Base-by-base conservation (phyloP, 2,329 filamentous ascomycete species). In the Endothia cerciana region DNA sequence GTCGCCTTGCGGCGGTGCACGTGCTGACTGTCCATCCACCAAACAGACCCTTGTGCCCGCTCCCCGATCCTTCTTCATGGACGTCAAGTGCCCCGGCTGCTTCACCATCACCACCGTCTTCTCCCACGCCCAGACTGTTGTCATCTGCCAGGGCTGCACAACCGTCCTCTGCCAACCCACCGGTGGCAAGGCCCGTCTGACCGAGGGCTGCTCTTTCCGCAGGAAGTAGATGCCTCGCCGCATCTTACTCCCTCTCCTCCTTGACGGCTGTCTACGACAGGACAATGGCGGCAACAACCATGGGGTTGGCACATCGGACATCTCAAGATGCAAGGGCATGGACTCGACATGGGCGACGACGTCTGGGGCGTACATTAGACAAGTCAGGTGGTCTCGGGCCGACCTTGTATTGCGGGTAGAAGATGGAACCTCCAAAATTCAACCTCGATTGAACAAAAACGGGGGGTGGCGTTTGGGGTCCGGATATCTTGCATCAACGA, bases 31-130 rank as follows among this genome's bases (percentile, higher is more conserved):
- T 4, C 19, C 28, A 22, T n/a, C 62, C 30, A 36, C 51, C 38
- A 55, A 63, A 70, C 74, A 96, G 93, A 93, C 88, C 75, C 92
- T 99, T 77, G 95, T 99, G 81, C 95, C 95, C 78, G 91, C 89
- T 74, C 95, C 95, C 78, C 93, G 95, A 82, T 98, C 94, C 75
- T 99, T 98, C 92, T 99, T 99, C 92, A 99, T 99, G 95, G 95
- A 99, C 82, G 95, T 99, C 88, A 99, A 99, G 91, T 99, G 95
- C 92, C 95, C 95, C 82, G 95, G 95, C 79, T 99, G 95, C 92
- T 99, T 98, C 91, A 97, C 94, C 83, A 99, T 99, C 89, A 99
- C 95, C 83, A 99, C 95, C 83, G 95, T 99, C 85, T 99, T 98
- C 92, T 98, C 94, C 72, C 95, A 99, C 89, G 95, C 95, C 83